phyloP scores from a whole-genome alignment of 208 protist species.

The Crithidia expoeki region DNA sequence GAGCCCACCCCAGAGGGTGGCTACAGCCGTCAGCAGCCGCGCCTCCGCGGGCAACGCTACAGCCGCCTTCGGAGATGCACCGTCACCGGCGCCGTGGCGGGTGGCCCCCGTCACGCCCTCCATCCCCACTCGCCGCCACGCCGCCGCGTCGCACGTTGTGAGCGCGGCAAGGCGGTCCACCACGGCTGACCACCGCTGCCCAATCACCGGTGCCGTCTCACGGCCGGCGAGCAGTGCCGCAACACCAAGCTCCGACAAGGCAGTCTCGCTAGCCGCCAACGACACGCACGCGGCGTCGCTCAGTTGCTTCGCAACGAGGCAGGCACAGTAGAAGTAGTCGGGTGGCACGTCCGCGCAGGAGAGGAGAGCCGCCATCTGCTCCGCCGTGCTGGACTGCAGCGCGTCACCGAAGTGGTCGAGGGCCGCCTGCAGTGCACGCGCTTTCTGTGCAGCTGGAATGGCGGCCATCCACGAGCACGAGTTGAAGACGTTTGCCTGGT shows the following conservation, averaged over 20 bases:
- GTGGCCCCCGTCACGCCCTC: slow-evolving; percentile 34
- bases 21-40: slow-evolving; percentile 16
- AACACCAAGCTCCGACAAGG: slow-evolving; percentile 22
- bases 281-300: slow-evolving; percentile 8
- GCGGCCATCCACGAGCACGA: slow-evolving; percentile 28
- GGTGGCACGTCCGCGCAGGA: slow-evolving; percentile 16
- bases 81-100: slow-evolving; percentile 6
- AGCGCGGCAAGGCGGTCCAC: slow-evolving; percentile 13
- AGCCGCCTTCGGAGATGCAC: background rate
- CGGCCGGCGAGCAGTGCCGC: slow-evolving; percentile 31
- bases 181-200: background rate
- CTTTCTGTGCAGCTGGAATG: slow-evolving; percentile 1
- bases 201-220: background rate
- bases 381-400: slow-evolving; percentile 11
- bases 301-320: slow-evolving; percentile 20
- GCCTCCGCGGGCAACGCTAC: background rate
- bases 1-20: slow-evolving; percentile 35
- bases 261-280: background rate
- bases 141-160: background rate
- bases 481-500: slow-evolving; percentile 24
- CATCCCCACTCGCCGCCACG: slow-evolving; percentile 30
- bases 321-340: slow-evolving; percentile 38
- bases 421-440: slow-evolving; percentile 12
- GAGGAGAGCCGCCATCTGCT: slow-evolving; percentile 13
- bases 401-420: slow-evolving; percentile 19